Evolutionary conservation across 129 eudicot genomes (phyloP).

Genomic region (Flaveria brownii): DNA sequence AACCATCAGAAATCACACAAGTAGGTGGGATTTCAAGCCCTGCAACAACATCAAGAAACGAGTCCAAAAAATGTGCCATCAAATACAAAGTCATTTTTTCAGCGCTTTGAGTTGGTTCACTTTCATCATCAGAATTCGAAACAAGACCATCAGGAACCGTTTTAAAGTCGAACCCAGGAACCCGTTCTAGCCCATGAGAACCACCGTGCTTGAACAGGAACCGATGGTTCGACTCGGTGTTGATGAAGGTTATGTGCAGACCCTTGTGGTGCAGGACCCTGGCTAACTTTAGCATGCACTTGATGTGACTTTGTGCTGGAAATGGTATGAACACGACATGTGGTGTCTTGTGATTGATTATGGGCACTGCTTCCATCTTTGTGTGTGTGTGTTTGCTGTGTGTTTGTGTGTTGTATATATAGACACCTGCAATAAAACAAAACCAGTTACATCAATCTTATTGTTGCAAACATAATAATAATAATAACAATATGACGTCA

Average conservation of each 20-base stretch:
- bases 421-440: background rate
- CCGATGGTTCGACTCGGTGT: constrained; percentile 38
- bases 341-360: constrained; percentile 4
- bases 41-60: constrained; percentile 22
- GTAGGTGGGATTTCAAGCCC: constrained; percentile 19
- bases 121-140: constrained; percentile 16
- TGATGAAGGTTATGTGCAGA: constrained; percentile 38
- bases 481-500: no score
- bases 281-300: constrained; percentile 42
- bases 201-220: constrained; percentile 28
- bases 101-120: constrained; percentile 32
- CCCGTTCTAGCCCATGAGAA: constrained; percentile 5
- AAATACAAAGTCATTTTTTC: constrained; percentile 13
- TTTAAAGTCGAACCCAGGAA: constrained; percentile 35
- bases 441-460: background rate
- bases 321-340: constrained; percentile 36
- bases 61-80: constrained; percentile 6
- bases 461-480: background rate
- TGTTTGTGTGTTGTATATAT: constrained; percentile 2
- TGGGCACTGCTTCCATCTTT: background rate
- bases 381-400: background rate
- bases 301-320: constrained; percentile 42
- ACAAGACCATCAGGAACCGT: constrained; percentile 42
- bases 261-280: constrained; percentile 35
- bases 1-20: constrained; percentile 36